A percentile compares a stretch with the other conserved stretches of the same genome.
phyloP scores from a whole-genome alignment of 1,284 basidiomycete genomes.

The Ganoderma boninense region DNA sequence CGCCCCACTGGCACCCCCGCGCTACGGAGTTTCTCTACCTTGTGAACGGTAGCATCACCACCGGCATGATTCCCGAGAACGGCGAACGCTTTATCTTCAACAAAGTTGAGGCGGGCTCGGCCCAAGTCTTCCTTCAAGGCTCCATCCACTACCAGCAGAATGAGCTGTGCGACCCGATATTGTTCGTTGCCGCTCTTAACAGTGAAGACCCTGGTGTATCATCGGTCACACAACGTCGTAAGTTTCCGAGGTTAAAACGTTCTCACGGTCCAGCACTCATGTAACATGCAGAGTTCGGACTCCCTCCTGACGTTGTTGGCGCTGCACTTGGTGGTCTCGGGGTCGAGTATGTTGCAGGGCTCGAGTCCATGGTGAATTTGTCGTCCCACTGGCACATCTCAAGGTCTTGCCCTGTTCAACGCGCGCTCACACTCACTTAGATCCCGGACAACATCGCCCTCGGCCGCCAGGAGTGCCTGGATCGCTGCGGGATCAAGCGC shows the following conservation, averaged over 20 bases:
- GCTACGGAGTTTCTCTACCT: constrained; percentile 47
- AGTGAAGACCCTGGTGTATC: constrained; percentile 45
- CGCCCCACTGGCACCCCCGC: constrained; percentile 48
- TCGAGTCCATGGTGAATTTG: constrained; percentile 37
- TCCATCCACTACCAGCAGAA: constrained; percentile 49
- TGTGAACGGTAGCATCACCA: constrained; percentile 44
- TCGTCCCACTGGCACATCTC: background rate
- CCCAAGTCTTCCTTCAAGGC: constrained; percentile 46
- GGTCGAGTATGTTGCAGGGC: constrained; percentile 41
- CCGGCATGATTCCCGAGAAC: constrained; percentile 47
- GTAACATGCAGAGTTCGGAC: constrained; percentile 38
- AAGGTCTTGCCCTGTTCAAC: background rate
- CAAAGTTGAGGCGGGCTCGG: constrained; percentile 41
- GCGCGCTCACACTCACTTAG: constrained; percentile 24
- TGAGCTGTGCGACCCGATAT: constrained; percentile 38
- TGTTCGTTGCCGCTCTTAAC: constrained; percentile 42
- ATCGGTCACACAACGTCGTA: constrained; percentile 44
- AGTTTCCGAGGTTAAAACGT: constrained; percentile 14
- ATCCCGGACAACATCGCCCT: constrained; percentile 47
- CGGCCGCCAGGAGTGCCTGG: constrained; percentile 45
- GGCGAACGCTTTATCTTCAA: constrained; percentile 45
- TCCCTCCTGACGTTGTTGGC: constrained; percentile 45
- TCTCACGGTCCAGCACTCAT: background rate
- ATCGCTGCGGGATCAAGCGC: constrained; percentile 42
- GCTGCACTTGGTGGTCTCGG: constrained; percentile 46